Evolutionary conservation across 2,329 filamentous ascomycete genomes (phyloP).

Genomic region (Colletotrichum sp.): DNA sequence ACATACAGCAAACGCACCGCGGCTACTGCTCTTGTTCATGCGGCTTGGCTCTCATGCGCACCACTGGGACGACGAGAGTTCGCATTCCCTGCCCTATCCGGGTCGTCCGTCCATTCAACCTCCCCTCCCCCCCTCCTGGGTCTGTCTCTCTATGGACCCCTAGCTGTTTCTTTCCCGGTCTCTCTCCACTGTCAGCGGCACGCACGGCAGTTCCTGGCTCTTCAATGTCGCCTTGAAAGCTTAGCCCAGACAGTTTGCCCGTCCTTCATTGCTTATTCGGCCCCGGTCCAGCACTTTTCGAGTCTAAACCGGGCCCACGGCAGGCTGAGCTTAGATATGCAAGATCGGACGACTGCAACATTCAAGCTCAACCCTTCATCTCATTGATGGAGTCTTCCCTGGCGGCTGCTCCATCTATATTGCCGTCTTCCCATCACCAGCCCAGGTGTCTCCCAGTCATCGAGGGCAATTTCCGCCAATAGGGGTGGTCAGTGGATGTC

Average conservation of each 20-base stretch:
- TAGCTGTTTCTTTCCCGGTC: background rate
- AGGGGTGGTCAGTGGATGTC: background rate
- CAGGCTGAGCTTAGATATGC: background rate
- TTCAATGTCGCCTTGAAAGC: background rate
- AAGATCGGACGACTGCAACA: background rate
- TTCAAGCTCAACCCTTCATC: constrained; percentile 2
- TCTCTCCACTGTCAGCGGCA: background rate
- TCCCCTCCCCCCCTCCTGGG: background rate
- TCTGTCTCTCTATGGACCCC: background rate
- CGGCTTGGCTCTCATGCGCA: background rate
- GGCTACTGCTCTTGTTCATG: background rate
- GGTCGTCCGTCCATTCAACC: background rate
- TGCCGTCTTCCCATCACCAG: background rate
- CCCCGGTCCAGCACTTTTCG: background rate
- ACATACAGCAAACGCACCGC: background rate
- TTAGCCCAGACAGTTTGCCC: background rate
- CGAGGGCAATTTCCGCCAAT: constrained; percentile 1
- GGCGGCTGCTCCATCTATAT: constrained; percentile 5
- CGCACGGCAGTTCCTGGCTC: background rate
- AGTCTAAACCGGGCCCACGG: background rate
- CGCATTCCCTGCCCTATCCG: background rate
- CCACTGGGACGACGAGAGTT: background rate
- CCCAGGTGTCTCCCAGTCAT: background rate
- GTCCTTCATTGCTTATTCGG: background rate
- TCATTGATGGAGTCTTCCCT: background rate